Base-by-base conservation (phyloP, 768 basidiomycete species). In the Fibroporia radiculosa region DNA sequence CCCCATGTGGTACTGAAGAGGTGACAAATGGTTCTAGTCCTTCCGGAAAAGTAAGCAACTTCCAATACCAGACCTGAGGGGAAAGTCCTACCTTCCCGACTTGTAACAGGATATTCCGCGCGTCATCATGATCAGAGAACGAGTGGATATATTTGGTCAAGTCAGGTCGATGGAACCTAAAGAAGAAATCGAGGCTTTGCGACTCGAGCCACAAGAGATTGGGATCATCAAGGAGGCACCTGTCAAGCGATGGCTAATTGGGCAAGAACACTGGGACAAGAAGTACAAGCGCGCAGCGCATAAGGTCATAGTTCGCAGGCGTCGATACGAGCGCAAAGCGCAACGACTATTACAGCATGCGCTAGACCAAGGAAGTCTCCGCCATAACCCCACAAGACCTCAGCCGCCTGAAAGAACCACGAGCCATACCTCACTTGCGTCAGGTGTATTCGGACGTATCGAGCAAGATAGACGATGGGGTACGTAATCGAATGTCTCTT, bases 201-300 rank as follows among this genome's bases (percentile, higher is more conserved):
- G 67, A 8, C 57, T 89, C 31, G 68, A 71, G 0, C 64, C 72
- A 0, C 66, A 69, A 11, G 68, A 84, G 48, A 71, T 89, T 29
- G 86, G 85, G 0, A 60, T 83, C 26, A 77, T 91, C 59, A 87
- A 84, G 58, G 87, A 89, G 61, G 76, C 66, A 0, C 80, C 83
- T 0, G 77, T 77, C 0, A 67, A 73, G 56, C 71, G 80, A n/a
- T 92, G 85, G 73, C 57, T 77, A 12, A 60, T 64, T 3, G 79
- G 82, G 6, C 80, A 82, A 59, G 66, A 70, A 18, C 55, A 70
- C 26, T 84, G 83, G 82, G 80, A 85, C 58, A 63, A 67, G 54
- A 68, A 64, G 51, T 84, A 69, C 60, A 62, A 61, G 37, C 56
- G 57, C 22, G 41, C 58, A 0, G 73, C 74, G 12, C 57, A 67